A percentile compares a stretch with the other conserved stretches of the same genome.
These are phyloP conservation scores for Laburnicola sp. DNA, from an alignment of 2,329 filamentous ascomycete genomes.

Conservation along the genomic window DNA sequence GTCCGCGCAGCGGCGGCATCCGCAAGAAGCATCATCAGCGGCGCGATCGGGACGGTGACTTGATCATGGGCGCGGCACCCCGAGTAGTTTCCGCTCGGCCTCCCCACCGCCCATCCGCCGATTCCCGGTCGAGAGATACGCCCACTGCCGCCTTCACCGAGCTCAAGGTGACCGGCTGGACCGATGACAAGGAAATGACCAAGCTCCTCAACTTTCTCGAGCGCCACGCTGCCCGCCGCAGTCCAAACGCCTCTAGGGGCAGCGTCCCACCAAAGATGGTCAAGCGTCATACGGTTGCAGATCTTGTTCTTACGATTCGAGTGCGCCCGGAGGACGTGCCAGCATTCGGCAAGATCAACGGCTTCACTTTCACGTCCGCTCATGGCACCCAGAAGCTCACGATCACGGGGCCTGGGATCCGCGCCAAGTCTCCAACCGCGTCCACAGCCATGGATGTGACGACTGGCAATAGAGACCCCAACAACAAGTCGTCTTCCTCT, in stretches of 20 bases:
- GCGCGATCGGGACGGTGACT: constrained; percentile 64
- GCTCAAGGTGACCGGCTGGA: constrained; percentile 48
- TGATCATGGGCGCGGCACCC: constrained; percentile 59
- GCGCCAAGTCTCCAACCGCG: constrained; percentile 15
- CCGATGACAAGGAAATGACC: constrained; percentile 37
- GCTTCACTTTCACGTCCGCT: constrained; percentile 41
- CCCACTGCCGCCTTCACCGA: constrained; percentile 8
- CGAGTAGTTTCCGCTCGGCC: constrained; percentile 12
- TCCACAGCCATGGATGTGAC: constrained; percentile 12
- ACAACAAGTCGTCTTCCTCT: neutral
- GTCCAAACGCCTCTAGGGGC: constrained; percentile 31
- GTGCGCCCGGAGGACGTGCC: constrained; percentile 42
- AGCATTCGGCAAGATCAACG: constrained; percentile 45
- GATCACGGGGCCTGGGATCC: constrained; percentile 23
- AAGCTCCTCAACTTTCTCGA: constrained; percentile 48
- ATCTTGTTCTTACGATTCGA: constrained; percentile 42
- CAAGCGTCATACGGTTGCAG: constrained; percentile 43
- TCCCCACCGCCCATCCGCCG: constrained; percentile 1
- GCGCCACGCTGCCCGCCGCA: constrained; percentile 38
- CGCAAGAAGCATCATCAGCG: constrained; percentile 39
- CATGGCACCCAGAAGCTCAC: constrained; percentile 39
- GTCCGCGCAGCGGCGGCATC: constrained; percentile 17
- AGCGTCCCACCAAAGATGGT: constrained; percentile 38
- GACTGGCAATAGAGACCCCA: neutral
- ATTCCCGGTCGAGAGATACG: neutral